These are phyloP conservation scores for Fusarium stilboides DNA, from an alignment of 2,329 filamentous ascomycete species.

Conservation along the genomic window DNA sequence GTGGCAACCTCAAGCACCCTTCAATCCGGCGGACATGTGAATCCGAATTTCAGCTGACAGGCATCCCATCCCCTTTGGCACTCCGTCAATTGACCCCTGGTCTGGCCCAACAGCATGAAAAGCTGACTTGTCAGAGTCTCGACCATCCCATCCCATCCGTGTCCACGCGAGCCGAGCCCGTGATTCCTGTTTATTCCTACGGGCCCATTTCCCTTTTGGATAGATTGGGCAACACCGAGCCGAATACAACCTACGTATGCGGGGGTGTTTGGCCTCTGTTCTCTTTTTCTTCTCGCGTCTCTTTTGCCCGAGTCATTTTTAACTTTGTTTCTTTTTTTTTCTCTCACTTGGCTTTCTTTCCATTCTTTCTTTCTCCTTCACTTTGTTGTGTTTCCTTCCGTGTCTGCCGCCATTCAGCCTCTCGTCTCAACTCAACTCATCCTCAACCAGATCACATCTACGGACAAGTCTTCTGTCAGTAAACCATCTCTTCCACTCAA, in stretches of 20 bases:
- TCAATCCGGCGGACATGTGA: conserved; percentile 36
- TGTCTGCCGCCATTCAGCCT: conserved; percentile 8
- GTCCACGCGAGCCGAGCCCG: conserved; percentile 21
- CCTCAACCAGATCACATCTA: neutral
- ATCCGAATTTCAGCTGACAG: conserved; percentile 29
- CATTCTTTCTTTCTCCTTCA: conserved; percentile 7
- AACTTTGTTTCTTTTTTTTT: conserved; percentile 15
- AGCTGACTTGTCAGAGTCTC: conserved; percentile 41
- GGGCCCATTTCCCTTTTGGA: conserved; percentile 41
- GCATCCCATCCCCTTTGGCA: conserved; percentile 27
- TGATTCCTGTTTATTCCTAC: conserved; percentile 40
- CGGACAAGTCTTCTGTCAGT: neutral
- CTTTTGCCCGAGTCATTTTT: conserved; percentile 16
- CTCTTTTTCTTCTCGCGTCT: conserved; percentile 4
- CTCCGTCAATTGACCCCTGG: conserved; percentile 10
- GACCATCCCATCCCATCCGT: conserved; percentile 27
- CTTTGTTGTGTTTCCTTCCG: conserved; percentile 25
- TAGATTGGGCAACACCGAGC: conserved; percentile 37
- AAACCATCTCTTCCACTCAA: conserved; percentile 3
- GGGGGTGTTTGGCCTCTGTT: conserved; percentile 30
- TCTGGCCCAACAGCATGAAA: conserved; percentile 18
- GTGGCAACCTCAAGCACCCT: conserved; percentile 11
- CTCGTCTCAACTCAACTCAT: neutral
- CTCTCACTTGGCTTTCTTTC: conserved; percentile 9
- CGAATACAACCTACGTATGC: conserved; percentile 33